Base-by-base conservation (phyloP, 768 basidiomycete genomes). In the Lyophyllum atratum region DNA sequence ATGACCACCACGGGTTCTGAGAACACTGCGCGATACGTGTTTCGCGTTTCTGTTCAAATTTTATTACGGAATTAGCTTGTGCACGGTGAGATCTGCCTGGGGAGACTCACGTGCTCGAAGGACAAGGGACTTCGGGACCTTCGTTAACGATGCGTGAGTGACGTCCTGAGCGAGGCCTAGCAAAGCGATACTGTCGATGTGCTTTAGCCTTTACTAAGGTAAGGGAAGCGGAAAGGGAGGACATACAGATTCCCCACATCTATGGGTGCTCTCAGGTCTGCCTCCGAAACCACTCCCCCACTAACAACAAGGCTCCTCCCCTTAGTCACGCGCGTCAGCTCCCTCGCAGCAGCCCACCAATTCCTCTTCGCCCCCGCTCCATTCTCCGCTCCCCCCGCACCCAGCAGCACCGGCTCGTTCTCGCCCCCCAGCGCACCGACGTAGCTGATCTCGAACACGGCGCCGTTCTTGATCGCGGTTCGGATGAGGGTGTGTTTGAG, bases 401-500 rank as follows among this genome's bases (percentile, higher is more conserved):
- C 72, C 3, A 72, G 62, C 11, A 83, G 68, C 19, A 74, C 62
- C 0, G 77, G 56, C 45, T 86, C 84, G 19, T 79, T 77, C 47
- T 86, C 85, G 1, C 82, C 85, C 0, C 86, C 85, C 0, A 94
- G 70, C 0, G 90, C 88, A 14, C 89, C 89, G 0, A 84, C 85
- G 59, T 93, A 94, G 60, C 79, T 80, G 45, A 95, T 82, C 70
- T 94, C 93, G 64, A 95, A 93, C 0, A 86, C 87, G 0, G 87
- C 87, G 9, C 93, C 93, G 59, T 92, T 91, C 62, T 86, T 87
- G 24, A 92, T 77, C 1, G 93, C 91, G 0, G 89, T 87, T 43
- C 90, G 84, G 29, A 94, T 81, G 46, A 93, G 77, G 0, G 93
- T 93, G 65, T 93, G 92, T 65, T 90, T 93, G 65, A 95, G 78